Base-by-base conservation (phyloP, 768 basidiomycete species). In the Tephrocybe sp. region DNA sequence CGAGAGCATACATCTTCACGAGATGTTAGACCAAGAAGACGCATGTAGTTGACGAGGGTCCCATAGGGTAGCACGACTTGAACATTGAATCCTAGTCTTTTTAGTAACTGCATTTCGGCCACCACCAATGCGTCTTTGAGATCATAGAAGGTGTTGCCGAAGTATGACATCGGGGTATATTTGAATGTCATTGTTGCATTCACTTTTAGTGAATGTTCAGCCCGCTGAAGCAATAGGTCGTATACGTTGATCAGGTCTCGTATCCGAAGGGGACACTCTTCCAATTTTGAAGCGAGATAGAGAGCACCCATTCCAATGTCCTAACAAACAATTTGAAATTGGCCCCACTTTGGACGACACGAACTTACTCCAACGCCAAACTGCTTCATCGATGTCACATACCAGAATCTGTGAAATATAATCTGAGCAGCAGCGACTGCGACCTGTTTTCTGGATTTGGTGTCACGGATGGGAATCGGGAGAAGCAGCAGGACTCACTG, bases 381-480 rank as follows among this genome's bases (percentile, higher is more conserved):
- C 49, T 94, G 90, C 65, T 90, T 90, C 85, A 99, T 84, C 7
- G 93, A 96, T 3, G 88, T 86, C 15, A 96, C 90, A 70, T 83
- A 98, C 90, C 90, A 98, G 75, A 99, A 99, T 28, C 96, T 78
- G 56, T 99, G 97, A 65, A 95, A 96, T 1, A 99, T 73, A 26
- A 98, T 92, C 65, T 98, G 95, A 0, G 97, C 97, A 1, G 95
- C 92, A 5, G 97, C 93, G 47, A 98, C 90, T 12, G 95, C 95
- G 24, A 97, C 95, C 66, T 99, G 97, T 58, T 98, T 97, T 69
- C 89, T 91, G 67, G 56, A 36, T 36, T 57, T 36, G 47, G 49
- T 45, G 54, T 53, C 53, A 53, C 28, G 53, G 30, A 23, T 28
- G 32, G 25, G 30, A n/a, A 36, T n/a, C 4, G 34, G n/a, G 20